These are phyloP conservation scores for Arachis hypogaea DNA, from an alignment of 306 rosid species.

Conservation along the genomic window DNA sequence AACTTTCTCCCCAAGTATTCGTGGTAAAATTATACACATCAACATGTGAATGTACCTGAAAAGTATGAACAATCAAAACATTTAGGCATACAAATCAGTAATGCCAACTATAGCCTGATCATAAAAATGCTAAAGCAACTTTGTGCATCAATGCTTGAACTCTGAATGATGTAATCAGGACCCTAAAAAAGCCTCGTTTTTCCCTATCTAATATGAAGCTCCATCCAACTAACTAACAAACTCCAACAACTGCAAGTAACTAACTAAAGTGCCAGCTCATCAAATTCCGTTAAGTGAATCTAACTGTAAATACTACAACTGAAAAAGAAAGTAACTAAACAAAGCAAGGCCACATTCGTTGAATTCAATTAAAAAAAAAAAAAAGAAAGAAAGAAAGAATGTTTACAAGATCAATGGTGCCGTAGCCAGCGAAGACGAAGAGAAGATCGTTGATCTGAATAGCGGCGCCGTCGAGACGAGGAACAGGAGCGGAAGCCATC, in stretches of 20 bases:
- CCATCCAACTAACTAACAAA: not conserved
- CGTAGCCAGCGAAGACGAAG: constrained; percentile 90
- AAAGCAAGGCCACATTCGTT: too few species aligned
- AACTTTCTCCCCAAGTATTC: constrained; percentile 73
- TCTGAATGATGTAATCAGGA: too few species aligned
- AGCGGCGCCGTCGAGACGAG: constrained; percentile 95
- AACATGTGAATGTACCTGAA: constrained; percentile 90
- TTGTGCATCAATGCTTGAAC: too few species aligned
- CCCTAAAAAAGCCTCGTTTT: not conserved
- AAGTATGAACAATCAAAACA: constrained; percentile 15
- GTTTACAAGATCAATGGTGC: constrained; percentile 62
- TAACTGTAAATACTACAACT: too few species aligned
- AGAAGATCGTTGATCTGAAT: constrained; percentile 79
- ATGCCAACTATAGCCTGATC: constrained; percentile 2
- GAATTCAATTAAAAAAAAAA: too few species aligned
- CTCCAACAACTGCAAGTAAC: too few species aligned
- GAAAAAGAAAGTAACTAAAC: too few species aligned
- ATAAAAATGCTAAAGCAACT: constrained; percentile 2
- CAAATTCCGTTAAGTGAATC: too few species aligned
- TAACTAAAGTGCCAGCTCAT: too few species aligned
- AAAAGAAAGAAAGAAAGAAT: too few species aligned
- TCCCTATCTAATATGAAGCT: not conserved
- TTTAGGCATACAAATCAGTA: not conserved
- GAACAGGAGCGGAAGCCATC: constrained; percentile 78
- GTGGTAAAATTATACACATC: constrained; percentile 76